Evolutionary conservation across 495 filamentous ascomycete species (phyloP), one percentile per base, ranked within the genome.

Genomic region (Penicillium bovifimosum): DNA sequence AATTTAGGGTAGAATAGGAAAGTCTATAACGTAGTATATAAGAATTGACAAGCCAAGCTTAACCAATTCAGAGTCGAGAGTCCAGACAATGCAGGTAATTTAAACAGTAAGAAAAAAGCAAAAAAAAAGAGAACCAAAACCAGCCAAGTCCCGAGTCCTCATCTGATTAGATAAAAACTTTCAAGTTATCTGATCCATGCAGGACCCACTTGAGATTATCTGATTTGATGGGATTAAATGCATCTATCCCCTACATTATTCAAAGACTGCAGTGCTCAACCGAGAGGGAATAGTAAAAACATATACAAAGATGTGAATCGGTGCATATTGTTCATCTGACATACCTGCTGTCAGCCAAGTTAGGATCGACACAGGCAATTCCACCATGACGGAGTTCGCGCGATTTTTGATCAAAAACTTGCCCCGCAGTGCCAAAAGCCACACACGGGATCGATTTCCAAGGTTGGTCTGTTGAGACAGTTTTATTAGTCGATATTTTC

Each of bases 161-260:
- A 26, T 53, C 40, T 48, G 54, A 67, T 68, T 62, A 65, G 65
- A 68, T 68, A 68, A 68, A 65, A 65, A 58, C 52, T 36, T 49
- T 38, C 31, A 35, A 31, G 50, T 68, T 68, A 68, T 68, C 65
- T 68, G 65, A 68, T 68, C 63, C 63, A 66, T 62, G 36, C 53
- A 41, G 45, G 58, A 51, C 51, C 53, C 62, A 61, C 56, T 41
- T 27, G 11, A 1, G 9, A 32, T 47, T 53, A 54, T 55, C 56
- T 55, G 47, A 54, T 54, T 31, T 52, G 47, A 35, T 8, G 13
- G 8, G 27, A 4, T 16, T 26, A 33, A 18, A 9, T 36, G 16
- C 10, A 14, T 9, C 18, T 17, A 27, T 13, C 18, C 20, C 20
- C 20, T 24, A 24, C 20, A 24, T 24, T 24, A 24, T 24, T 24